These are phyloP conservation scores for Syzygium aqueum DNA, from an alignment of 345 rosid genomes.

Conservation along the genomic window DNA sequence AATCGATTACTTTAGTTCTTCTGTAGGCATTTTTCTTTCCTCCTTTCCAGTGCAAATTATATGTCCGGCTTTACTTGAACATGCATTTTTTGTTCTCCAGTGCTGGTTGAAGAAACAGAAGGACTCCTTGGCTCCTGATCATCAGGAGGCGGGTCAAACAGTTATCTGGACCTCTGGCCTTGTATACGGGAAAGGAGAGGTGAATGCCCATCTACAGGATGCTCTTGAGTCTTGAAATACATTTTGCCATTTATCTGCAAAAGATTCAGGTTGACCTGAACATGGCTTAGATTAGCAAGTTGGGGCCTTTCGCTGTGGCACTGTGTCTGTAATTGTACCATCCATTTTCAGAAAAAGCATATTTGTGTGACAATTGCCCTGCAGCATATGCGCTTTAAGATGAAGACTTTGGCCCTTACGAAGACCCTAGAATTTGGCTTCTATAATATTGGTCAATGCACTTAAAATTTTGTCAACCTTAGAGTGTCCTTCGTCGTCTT, in stretches of 20 bases:
- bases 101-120: constrained; percentile 99
- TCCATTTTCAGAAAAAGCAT: neutral
- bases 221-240: neutral
- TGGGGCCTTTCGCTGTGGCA: neutral
- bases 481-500: neutral
- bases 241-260: neutral
- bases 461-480: neutral
- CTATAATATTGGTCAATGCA: neutral
- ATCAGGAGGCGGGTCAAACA: constrained; percentile 40
- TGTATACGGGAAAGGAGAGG: constrained; percentile 93
- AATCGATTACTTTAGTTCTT: neutral
- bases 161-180: constrained; percentile 94
- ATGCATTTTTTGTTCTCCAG: constrained; percentile 16
- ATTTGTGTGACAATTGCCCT: neutral
- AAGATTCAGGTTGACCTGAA: neutral
- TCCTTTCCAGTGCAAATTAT: neutral
- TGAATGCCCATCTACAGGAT: constrained; percentile 11
- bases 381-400: neutral
- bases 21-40: neutral
- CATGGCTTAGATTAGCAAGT: neutral
- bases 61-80: neutral
- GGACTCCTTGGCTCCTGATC: constrained; percentile 58
- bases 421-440: neutral
- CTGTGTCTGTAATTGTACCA: neutral
- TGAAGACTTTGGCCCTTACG: neutral